Evolutionary conservation across 768 basidiomycete genomes (phyloP).

Genomic region (Mycena pura): DNA sequence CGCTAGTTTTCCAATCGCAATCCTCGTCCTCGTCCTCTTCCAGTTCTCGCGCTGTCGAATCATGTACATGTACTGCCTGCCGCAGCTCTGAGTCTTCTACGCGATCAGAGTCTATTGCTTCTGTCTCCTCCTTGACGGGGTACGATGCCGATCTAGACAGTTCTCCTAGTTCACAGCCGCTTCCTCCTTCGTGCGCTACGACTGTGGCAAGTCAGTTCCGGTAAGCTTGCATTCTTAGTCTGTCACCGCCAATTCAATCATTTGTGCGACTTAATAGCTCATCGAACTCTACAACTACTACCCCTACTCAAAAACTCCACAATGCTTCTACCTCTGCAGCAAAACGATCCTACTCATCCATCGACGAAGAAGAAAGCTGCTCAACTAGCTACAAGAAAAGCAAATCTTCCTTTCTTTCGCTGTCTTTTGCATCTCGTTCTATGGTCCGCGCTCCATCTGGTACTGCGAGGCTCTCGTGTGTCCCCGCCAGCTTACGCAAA

Average conservation of each 20-base stretch:
- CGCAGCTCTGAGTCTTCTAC: background rate
- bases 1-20: background rate
- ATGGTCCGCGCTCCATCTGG: background rate
- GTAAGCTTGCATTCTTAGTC: background rate
- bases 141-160: conserved; percentile 15
- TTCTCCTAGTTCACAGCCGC: background rate
- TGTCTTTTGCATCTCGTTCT: background rate
- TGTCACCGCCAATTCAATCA: too few species aligned
- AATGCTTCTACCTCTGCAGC: background rate
- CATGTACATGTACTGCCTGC: conserved; percentile 10
- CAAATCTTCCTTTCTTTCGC: conserved; percentile 3
- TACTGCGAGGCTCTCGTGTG: background rate
- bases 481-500: conserved; percentile 48
- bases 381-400: conserved; percentile 11
- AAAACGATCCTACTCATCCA: conserved; percentile 18
- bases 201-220: background rate
- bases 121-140: conserved; percentile 2
- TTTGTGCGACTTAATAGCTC: background rate
- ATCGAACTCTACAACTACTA: background rate
- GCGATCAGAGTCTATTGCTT: conserved; percentile 9
- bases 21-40: conserved; percentile 4
- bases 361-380: background rate
- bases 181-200: background rate
- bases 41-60: background rate
- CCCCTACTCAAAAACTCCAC: background rate